Conservation (phyloP, 805 yeast genomes). For the Candida alai region DNA sequence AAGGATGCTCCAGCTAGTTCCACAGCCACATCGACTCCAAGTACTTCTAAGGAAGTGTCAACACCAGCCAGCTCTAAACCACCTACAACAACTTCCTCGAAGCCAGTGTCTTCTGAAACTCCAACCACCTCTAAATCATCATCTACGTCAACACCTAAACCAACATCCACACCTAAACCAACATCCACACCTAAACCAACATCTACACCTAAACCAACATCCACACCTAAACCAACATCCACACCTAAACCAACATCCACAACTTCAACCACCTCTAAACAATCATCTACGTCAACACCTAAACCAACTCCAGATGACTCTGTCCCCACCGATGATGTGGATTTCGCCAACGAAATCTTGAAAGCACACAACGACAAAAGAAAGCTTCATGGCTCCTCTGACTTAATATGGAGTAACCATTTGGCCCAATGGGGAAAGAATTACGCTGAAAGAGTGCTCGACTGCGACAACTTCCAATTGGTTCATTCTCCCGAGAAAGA, state of each 20-base stretch:
- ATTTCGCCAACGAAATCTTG: conserved; percentile 28
- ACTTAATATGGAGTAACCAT: conserved; percentile 29
- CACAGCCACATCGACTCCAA: conserved; percentile 7
- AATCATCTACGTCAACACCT: conserved; percentile 7
- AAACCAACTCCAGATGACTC: conserved; percentile 10
- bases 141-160: conserved; percentile 8
- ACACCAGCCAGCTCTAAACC: background rate
- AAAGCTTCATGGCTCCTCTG: conserved; percentile 31
- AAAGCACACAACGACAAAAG: conserved; percentile 34
- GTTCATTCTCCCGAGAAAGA: conserved; percentile 62
- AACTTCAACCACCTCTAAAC: conserved; percentile 8
- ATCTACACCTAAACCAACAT: conserved; percentile 6
- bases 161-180: conserved; percentile 8
- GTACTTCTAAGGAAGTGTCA: conserved; percentile 10
- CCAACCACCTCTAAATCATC: conserved; percentile 9
- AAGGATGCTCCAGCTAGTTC: conserved; percentile 10
- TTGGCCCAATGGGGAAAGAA: conserved; percentile 34
- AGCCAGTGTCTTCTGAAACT: conserved; percentile 1
- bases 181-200: conserved; percentile 7
- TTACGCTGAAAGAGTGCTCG: conserved; percentile 49
- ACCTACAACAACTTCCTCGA: conserved; percentile 9
- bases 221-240: conserved; percentile 9
- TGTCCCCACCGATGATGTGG: conserved; percentile 10
- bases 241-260: conserved; percentile 9
- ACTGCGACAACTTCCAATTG: conserved; percentile 57